Evolutionary conservation across 2,329 filamentous ascomycete genomes (phyloP), one percentile per base, ranked within the genome.

Genomic region (Sporothrix inflata): DNA sequence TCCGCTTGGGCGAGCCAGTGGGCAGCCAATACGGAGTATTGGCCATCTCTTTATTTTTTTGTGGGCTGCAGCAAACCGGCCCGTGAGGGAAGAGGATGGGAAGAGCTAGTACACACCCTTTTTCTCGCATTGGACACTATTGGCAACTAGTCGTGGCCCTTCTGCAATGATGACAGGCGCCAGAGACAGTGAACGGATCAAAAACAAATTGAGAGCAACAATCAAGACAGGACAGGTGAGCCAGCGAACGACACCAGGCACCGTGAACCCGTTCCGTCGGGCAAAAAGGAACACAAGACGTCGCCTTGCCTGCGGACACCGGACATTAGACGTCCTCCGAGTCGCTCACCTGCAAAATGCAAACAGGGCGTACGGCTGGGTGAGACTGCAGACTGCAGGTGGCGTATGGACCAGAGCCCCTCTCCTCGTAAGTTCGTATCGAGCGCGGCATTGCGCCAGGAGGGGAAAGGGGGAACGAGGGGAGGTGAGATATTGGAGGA

Each of bases 31-130:
- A 27, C 14, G 12, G 12, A 57, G 34, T 57, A 34, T 57, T 34
- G 53, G 53, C 27, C 14, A 27, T 4, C 30, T 16, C 12, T 16
- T 12, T 57, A 34, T 12, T 9, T 40, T 60, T 38, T 61, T 61
- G 30, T 61, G 55, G 53, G 55, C 55, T 61, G 55, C 55, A 61
- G 55, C 55, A 40, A 61, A 21, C 27, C 55, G 34, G 55, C 30
- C 55, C 34, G 34, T 21, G 55, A 61, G 34, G 45, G 49, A 24
- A 24, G 8, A 53, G 49, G 49, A 9, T 11, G 24, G 1, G n/a
- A 11, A 53, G n/a, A 21, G n/a, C 21, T 6, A 53, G 49, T 53
- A n/a, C n/a, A 24, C 49, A 24, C 49, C 53, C 21, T 12, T n/a
- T 34, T n/a, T 34, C 4, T 30, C 30, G 30, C 6, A 3, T 34